phyloP scores from a whole-genome alignment of 805 yeast species.

The Grigorovia transvaalensis region DNA sequence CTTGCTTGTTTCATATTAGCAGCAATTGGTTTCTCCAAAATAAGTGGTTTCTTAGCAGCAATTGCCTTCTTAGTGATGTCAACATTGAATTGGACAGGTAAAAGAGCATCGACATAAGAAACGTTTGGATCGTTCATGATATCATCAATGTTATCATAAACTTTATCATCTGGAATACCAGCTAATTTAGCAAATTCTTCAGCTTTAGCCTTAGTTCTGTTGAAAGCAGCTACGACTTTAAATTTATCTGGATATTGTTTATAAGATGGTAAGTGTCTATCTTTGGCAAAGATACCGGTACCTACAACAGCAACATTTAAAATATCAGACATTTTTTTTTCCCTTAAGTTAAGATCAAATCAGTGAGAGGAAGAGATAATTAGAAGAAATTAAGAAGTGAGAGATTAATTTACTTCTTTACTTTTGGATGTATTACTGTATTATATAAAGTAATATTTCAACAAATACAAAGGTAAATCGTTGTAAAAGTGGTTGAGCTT shows the following conservation, averaged over 20 bases:
- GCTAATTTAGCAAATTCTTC: constrained; percentile 63
- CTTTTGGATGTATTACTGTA: too few relatives aligned
- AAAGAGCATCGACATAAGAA: constrained; percentile 71
- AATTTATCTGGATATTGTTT: constrained; percentile 41
- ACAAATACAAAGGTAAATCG: too few relatives aligned
- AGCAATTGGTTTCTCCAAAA: constrained; percentile 87
- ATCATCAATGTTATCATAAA: constrained; percentile 53
- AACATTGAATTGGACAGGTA: constrained; percentile 79
- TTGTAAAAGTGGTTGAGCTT: too few relatives aligned
- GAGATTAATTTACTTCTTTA: too few relatives aligned
- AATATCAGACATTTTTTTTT: constrained; percentile 6
- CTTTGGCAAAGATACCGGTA: constrained; percentile 83
- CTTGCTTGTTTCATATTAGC: constrained; percentile 73
- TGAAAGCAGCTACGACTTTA: constrained; percentile 60
- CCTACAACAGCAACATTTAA: constrained; percentile 62
- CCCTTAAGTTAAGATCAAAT: too few relatives aligned
- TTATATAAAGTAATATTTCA: too few relatives aligned
- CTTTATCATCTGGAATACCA: constrained; percentile 37
- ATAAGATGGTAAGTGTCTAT: constrained; percentile 69
- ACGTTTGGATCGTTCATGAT: constrained; percentile 55
- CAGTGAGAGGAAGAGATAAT: too few relatives aligned
- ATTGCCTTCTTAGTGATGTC: constrained; percentile 61
- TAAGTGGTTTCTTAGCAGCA: constrained; percentile 64
- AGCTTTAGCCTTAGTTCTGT: constrained; percentile 80
- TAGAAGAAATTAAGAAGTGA: too few relatives aligned